Conservation (phyloP, 2,329 filamentous ascomycete species). For the Coniochaeta hoffmannii region DNA sequence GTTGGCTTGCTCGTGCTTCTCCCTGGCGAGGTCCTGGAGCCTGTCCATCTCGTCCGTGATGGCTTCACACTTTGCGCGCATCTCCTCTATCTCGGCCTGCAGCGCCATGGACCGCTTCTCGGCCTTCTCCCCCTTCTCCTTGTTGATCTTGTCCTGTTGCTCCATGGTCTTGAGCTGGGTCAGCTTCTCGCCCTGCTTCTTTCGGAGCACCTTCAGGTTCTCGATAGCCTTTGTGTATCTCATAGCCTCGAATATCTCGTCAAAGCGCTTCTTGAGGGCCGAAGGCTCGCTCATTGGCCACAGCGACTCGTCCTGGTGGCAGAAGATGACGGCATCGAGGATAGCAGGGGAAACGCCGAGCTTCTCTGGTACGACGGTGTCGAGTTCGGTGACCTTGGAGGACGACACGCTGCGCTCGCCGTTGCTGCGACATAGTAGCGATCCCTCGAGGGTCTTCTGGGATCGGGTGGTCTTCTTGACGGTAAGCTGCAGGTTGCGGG, state of each 20-base stretch:
- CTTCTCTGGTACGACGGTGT: constrained; percentile 75
- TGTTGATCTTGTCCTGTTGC: constrained; percentile 71
- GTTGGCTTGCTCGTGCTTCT: constrained; percentile 66
- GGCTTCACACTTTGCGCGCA: constrained; percentile 50
- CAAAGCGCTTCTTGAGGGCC: constrained; percentile 85
- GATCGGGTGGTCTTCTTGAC: constrained; percentile 72
- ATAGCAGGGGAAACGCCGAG: constrained; percentile 87
- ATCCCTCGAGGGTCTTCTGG: constrained; percentile 79
- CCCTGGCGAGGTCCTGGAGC: constrained; percentile 38
- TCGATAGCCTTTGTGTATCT: constrained; percentile 98
- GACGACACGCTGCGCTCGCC: constrained; percentile 76
- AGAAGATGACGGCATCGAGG: constrained; percentile 93
- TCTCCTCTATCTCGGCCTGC: constrained; percentile 55
- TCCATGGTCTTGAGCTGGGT: constrained; percentile 67
- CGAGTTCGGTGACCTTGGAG: constrained; percentile 71
- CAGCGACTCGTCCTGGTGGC: constrained; percentile 93
- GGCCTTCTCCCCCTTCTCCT: constrained; percentile 70
- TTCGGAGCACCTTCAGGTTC: constrained; percentile 80
- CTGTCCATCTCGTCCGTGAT: constrained; percentile 55
- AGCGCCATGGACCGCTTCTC: constrained; percentile 60
- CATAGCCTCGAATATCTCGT: constrained; percentile 94
- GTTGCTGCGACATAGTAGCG: constrained; percentile 66
- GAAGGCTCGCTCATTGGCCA: constrained; percentile 92
- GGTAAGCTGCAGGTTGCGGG: constrained; percentile 75
- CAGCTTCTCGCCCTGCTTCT: constrained; percentile 73